These are phyloP conservation scores for Mycena alexandri DNA, from an alignment of 768 basidiomycete species.

Conservation along the genomic window DNA sequence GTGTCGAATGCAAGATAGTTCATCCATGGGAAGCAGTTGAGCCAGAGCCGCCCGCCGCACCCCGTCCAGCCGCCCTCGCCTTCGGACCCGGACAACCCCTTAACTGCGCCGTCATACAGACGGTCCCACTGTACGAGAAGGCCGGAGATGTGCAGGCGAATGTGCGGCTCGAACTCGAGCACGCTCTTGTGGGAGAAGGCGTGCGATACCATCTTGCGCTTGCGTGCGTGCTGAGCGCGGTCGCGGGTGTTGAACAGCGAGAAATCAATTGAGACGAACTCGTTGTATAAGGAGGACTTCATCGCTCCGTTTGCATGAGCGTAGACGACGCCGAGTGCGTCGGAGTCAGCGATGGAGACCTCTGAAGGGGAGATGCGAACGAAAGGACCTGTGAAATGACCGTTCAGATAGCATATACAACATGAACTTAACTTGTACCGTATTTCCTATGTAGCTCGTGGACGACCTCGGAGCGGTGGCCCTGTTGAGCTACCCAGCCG, in stretches of 20 bases:
- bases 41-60: conserved; percentile 71
- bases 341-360: conserved; percentile 82
- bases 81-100: conserved; percentile 66
- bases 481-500: conserved; percentile 70
- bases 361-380: conserved; percentile 83
- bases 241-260: conserved; percentile 85
- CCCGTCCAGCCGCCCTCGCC: conserved; percentile 75
- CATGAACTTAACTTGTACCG: conserved; percentile 56
- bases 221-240: conserved; percentile 82
- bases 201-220: conserved; percentile 90
- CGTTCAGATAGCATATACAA: conserved; percentile 13
- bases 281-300: conserved; percentile 82
- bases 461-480: conserved; percentile 79
- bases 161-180: conserved; percentile 86
- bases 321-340: conserved; percentile 80
- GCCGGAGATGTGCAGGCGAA: conserved; percentile 64
- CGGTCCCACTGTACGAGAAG: conserved; percentile 83
- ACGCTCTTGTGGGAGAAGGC: conserved; percentile 89
- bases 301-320: conserved; percentile 86
- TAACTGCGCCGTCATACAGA: conserved; percentile 65
- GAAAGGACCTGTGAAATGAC: conserved; percentile 61
- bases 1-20: conserved; percentile 74
- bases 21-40: conserved; percentile 77
- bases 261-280: conserved; percentile 78
- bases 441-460: conserved; percentile 80